Evolutionary conservation across 129 eudicot species (phyloP).

Genomic region (Helianthus tuberosus): DNA sequence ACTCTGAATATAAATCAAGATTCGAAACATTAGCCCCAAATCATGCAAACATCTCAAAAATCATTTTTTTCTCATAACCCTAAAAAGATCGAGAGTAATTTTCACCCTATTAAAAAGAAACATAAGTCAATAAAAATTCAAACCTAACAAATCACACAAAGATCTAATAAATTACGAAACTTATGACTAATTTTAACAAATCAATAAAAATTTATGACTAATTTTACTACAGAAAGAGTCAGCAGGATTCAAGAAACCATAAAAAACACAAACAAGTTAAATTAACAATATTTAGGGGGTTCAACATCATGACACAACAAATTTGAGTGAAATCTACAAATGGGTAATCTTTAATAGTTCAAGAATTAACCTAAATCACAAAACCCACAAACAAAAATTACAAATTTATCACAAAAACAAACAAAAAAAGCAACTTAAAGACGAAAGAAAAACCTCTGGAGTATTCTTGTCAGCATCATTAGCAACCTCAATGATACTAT

Average conservation of each 20-base stretch:
- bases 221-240: neutral
- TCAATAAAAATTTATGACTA: too few relatives aligned
- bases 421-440: slow-evolving; percentile 1
- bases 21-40: neutral
- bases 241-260: too few relatives aligned
- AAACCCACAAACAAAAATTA: slow-evolving; percentile 22
- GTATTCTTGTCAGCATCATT: slow-evolving; percentile 23
- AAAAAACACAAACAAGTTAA: too few relatives aligned
- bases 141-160: neutral
- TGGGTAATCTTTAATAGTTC: slow-evolving; percentile 16
- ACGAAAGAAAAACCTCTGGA: slow-evolving; percentile 36
- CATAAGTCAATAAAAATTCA: slow-evolving; percentile 13
- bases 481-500: slow-evolving; percentile 23
- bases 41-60: neutral
- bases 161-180: neutral
- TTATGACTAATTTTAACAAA: too few relatives aligned
- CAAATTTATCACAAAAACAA: neutral
- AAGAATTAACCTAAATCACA: slow-evolving; percentile 21
- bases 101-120: neutral
- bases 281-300: too few relatives aligned
- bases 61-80: slow-evolving; percentile 19
- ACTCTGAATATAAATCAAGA: too few relatives aligned
- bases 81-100: slow-evolving; percentile 6
- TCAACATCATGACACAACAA: neutral
- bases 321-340: slow-evolving; percentile 17